Evolutionary conservation across 768 basidiomycete genomes (phyloP), one percentile per base, ranked within the genome.

Genomic region (Pholiota molesta): DNA sequence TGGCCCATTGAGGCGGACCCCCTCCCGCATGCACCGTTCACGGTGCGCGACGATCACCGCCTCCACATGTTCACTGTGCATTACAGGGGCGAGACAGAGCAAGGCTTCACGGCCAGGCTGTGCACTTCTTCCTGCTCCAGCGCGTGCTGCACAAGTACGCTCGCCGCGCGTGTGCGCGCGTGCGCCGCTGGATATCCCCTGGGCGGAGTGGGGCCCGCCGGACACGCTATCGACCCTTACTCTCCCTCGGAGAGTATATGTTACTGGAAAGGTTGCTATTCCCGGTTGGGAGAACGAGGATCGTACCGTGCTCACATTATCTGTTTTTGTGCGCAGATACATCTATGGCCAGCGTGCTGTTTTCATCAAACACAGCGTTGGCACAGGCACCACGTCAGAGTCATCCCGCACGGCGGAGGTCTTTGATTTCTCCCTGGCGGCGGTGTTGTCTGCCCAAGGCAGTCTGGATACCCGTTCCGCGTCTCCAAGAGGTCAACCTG

Each of bases 21-120:
- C 16, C 37, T 29, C 10, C 26, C 55, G 16, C 3, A 29, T 40
- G 14, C 23, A 11, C 26, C 19, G 23, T 29, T 56, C 19, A 44
- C 23, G 13, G 29, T 26, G 8, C 21, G 19, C 7, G 55, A 44
- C 17, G 8, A 23, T 17, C 14, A 26, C 26, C 55, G 55, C 14
- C 7, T 56, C 28, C 55, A 56, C 40, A 28, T 44, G 55, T 44
- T 56, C 26, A 56, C 40, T n/a, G n/a, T n/a, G n/a, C n/a, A n/a
- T n/a, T n/a, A n/a, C n/a, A n/a, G n/a, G n/a, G n/a, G n/a, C n/a
- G n/a, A n/a, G n/a, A n/a, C n/a, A n/a, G n/a, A n/a, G n/a, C 19
- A 3, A 44, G 40, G n/a, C n/a, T n/a, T n/a, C n/a, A n/a, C n/a
- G n/a, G n/a, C n/a, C n/a, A n/a, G n/a, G n/a, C n/a, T n/a, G n/a